These are phyloP conservation scores for Auricularia sp. DNA, from an alignment of 768 basidiomycete species.

Conservation along the genomic window DNA sequence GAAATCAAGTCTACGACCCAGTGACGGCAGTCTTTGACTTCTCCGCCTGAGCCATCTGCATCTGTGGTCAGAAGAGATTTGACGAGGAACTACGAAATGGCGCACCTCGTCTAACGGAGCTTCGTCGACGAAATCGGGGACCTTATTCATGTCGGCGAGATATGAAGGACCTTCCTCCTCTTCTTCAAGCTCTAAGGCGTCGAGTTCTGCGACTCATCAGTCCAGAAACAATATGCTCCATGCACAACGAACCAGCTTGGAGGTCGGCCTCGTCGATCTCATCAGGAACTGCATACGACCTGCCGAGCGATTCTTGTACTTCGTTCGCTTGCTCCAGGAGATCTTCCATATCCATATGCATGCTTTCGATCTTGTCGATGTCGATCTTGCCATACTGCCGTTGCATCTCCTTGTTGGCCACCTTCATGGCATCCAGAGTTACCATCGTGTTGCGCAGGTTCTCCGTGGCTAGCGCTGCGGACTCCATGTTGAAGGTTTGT, in stretches of 20 bases:
- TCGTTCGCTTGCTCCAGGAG: slow-evolving; percentile 91
- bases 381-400: slow-evolving; percentile 97
- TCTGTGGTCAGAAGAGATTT: background rate
- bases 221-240: background rate
- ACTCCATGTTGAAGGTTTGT: slow-evolving; percentile 98
- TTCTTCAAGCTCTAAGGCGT: slow-evolving; percentile 83
- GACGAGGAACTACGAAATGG: background rate
- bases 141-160: slow-evolving; percentile 73
- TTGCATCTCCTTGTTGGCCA: slow-evolving; percentile 91
- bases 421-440: slow-evolving; percentile 91
- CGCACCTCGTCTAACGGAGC: slow-evolving; percentile 52
- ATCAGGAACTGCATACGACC: slow-evolving; percentile 94
- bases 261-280: slow-evolving; percentile 96
- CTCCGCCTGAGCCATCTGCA: slow-evolving; percentile 5
- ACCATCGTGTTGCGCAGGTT: slow-evolving; percentile 98
- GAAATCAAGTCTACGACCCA: background rate
- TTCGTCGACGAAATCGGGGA: slow-evolving; percentile 88
- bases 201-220: slow-evolving; percentile 54
- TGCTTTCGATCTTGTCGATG: slow-evolving; percentile 96
- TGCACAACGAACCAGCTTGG: slow-evolving; percentile 62
- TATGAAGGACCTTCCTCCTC: slow-evolving; percentile 90
- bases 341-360: slow-evolving; percentile 98
- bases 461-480: slow-evolving; percentile 89
- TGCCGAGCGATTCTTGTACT: slow-evolving; percentile 86
- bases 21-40: slow-evolving; percentile 7